Evolutionary conservation across 2,329 filamentous ascomycete species (phyloP).

Genomic region (Penicillium sp.): DNA sequence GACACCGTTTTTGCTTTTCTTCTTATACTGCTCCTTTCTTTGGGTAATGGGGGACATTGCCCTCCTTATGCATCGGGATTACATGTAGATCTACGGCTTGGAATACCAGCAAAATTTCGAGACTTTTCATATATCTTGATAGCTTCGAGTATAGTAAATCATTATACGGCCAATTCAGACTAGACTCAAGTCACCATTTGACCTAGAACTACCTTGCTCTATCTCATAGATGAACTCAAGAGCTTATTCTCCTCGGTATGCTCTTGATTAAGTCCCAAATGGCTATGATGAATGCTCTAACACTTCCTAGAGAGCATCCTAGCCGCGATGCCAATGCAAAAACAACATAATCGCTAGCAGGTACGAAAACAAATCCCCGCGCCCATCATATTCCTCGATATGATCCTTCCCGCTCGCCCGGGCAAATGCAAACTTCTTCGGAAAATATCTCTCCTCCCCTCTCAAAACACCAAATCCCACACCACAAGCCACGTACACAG

Average conservation of each 20-base stretch:
- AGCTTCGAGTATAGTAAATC: too few species aligned
- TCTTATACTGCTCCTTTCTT: not conserved
- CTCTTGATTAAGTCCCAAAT: too few species aligned
- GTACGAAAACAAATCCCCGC: not conserved
- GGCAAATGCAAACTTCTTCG: not conserved
- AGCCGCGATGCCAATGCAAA: too few species aligned
- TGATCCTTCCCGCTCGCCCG: not conserved
- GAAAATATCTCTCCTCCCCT: not conserved
- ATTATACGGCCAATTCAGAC: too few species aligned
- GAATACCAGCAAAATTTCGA: not conserved
- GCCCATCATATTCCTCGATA: not conserved
- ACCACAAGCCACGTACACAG: slow-evolving; percentile 72
- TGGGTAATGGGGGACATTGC: not conserved
- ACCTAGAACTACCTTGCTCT: too few species aligned
- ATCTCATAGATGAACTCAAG: too few species aligned
- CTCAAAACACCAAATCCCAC: slow-evolving; percentile 70
- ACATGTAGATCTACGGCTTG: not conserved
- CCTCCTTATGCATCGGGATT: not conserved
- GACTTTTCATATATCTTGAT: not conserved
- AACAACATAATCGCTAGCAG: too few species aligned
- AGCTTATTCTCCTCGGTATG: too few species aligned
- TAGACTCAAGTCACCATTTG: too few species aligned
- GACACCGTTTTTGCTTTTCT: not conserved
- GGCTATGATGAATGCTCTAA: too few species aligned
- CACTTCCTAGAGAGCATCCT: too few species aligned